These are phyloP conservation scores for Calonectria hawksworthii DNA, from an alignment of 2,329 filamentous ascomycete species.

Conservation along the genomic window DNA sequence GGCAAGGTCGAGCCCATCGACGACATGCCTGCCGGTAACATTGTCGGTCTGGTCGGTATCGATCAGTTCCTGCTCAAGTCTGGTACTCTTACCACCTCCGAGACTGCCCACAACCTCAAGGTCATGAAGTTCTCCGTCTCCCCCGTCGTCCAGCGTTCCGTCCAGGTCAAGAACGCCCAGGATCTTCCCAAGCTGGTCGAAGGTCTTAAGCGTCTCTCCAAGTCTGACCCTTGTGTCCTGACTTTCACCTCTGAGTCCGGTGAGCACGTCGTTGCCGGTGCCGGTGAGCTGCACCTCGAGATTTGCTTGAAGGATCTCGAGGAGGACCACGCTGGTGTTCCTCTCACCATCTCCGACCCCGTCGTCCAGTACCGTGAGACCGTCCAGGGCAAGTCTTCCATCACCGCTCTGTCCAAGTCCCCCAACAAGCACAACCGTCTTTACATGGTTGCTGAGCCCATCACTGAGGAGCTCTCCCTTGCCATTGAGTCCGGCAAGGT, in stretches of 20 bases:
- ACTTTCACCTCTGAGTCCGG: constrained; percentile 90
- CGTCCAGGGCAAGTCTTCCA: constrained; percentile 86
- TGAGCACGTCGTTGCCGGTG: constrained; percentile 99
- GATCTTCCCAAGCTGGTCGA: constrained; percentile 99
- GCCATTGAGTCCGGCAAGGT: constrained; percentile 96
- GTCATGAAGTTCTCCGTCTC: constrained; percentile 99
- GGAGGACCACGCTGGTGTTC: constrained; percentile 99
- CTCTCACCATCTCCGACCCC: constrained; percentile 96
- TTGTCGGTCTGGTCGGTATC: constrained; percentile 98
- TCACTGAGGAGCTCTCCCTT: constrained; percentile 90
- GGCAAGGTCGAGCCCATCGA: constrained; percentile 99
- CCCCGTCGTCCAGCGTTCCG: constrained; percentile 97
- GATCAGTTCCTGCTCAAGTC: constrained; percentile 99
- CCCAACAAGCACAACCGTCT: constrained; percentile 99
- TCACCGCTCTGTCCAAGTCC: constrained; percentile 98
- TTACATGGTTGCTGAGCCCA: constrained; percentile 92
- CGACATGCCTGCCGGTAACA: constrained; percentile 99
- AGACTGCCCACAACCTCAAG: constrained; percentile 99
- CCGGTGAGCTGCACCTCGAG: constrained; percentile 99
- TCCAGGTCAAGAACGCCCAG: constrained; percentile 99
- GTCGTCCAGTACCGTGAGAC: constrained; percentile 99
- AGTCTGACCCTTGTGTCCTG: constrained; percentile 99
- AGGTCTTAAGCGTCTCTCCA: constrained; percentile 99
- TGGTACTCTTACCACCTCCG: constrained; percentile 97
- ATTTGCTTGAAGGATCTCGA: constrained; percentile 99